phyloP scores from a whole-genome alignment of 495 filamentous ascomycete species.

The Aspergillus hancockii region DNA sequence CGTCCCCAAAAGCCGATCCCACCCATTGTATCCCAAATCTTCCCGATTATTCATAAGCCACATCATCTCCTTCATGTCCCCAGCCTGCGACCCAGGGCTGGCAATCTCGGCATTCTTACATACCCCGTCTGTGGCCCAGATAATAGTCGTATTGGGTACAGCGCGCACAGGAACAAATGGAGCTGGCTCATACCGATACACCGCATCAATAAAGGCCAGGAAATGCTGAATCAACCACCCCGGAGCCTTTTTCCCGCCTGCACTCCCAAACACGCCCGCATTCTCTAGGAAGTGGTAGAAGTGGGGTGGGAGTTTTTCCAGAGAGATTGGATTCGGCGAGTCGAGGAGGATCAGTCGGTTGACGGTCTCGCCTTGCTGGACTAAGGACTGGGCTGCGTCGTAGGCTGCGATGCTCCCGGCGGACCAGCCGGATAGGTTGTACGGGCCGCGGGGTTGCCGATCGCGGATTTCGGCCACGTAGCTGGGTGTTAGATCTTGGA shows the following conservation, averaged over 20 bases:
- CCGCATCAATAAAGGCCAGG: not conserved
- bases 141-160: not conserved
- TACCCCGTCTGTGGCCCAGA: not conserved
- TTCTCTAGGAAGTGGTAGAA: not conserved
- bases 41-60: not conserved
- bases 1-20: not conserved
- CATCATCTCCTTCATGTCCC: not conserved
- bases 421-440: conserved; percentile 9
- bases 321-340: conserved; percentile 2
- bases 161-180: not conserved
- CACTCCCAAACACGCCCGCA: not conserved
- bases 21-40: not conserved
- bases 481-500: conserved; percentile 1
- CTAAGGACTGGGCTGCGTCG: conserved; percentile 6
- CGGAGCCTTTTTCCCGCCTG: not conserved
- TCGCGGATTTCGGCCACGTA: conserved; percentile 6
- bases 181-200: not conserved
- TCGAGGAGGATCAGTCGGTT: conserved; percentile 6
- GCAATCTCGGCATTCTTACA: not conserved
- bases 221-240: not conserved
- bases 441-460: conserved; percentile 6
- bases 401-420: conserved; percentile 10
- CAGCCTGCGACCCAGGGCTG: not conserved
- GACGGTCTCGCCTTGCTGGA: not conserved
- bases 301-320: not conserved